Evolutionary conservation across 768 basidiomycete genomes (phyloP).

Genomic region (Leccinum pellstonianum): DNA sequence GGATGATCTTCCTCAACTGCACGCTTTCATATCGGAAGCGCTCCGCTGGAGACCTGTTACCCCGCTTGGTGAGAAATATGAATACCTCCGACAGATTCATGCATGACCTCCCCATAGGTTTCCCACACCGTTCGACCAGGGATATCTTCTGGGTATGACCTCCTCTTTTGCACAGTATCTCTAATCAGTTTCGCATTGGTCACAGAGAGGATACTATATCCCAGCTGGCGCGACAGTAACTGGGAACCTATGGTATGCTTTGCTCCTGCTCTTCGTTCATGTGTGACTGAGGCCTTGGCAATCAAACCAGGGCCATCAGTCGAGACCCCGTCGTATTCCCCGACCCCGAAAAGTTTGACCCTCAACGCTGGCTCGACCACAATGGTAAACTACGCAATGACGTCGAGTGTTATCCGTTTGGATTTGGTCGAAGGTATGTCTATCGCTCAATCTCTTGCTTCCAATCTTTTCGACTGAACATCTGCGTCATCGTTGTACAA

Average conservation of each 20-base stretch:
- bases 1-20: slow-evolving; percentile 34
- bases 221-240: slow-evolving; percentile 24
- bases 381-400: slow-evolving; percentile 47
- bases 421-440: slow-evolving; percentile 46
- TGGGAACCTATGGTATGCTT: slow-evolving; percentile 23
- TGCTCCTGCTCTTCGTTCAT: background rate
- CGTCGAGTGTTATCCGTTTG: slow-evolving; percentile 48
- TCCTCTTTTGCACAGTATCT: slow-evolving; percentile 25
- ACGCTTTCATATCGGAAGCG: slow-evolving; percentile 38
- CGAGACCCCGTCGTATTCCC: slow-evolving; percentile 56
- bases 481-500: no score
- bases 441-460: background rate
- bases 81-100: no score
- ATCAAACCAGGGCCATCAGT: slow-evolving; percentile 42
- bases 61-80: slow-evolving; percentile 20
- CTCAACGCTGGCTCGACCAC: slow-evolving; percentile 50
- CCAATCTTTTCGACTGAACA: no score
- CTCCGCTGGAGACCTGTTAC: slow-evolving; percentile 39
- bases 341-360: slow-evolving; percentile 56
- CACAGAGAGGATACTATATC: slow-evolving; percentile 22
- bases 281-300: background rate
- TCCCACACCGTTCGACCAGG: slow-evolving; percentile 60
- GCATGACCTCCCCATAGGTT: slow-evolving; percentile 27
- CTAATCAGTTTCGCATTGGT: background rate
- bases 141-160: slow-evolving; percentile 58